Evolutionary conservation across 257 asterid genomes (phyloP).

Genomic region (Solanum microdontum): DNA sequence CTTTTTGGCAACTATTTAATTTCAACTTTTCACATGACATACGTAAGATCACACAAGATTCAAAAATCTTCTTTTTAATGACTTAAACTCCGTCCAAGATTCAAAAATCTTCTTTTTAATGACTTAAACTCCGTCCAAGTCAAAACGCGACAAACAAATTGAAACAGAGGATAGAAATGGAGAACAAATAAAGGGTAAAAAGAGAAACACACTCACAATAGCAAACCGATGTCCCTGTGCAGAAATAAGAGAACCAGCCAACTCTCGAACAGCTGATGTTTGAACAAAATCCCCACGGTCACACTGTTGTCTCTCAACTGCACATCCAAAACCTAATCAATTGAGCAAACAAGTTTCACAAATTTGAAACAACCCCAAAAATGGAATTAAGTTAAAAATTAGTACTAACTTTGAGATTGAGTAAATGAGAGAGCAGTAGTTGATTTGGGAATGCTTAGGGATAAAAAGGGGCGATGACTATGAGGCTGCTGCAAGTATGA

Average conservation of each 20-base stretch:
- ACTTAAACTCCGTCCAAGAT: too few relatives aligned
- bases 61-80: too few relatives aligned
- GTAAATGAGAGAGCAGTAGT: not conserved
- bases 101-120: not conserved
- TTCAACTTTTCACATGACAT: too few relatives aligned
- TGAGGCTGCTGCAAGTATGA: not conserved
- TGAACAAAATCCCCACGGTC: slow-evolving; percentile 13
- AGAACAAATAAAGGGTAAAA: not conserved
- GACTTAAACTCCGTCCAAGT: accelerated
- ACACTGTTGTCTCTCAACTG: slow-evolving; percentile 11
- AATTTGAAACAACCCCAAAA: not conserved
- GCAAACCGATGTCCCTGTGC: slow-evolving; percentile 71
- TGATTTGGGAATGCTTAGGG: not conserved
- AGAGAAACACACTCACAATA: slow-evolving; percentile 32
- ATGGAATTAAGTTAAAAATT: not conserved
- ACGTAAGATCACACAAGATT: too few relatives aligned
- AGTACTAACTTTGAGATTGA: not conserved
- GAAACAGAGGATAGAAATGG: not conserved
- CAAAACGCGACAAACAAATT: not conserved
- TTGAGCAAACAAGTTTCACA: not conserved
- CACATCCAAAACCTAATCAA: slow-evolving; percentile 23
- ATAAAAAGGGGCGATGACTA: not conserved
- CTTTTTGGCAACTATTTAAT: not conserved
- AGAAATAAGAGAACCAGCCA: slow-evolving; percentile 53
- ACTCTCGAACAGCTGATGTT: slow-evolving; percentile 54